Evolutionary conservation across 1,284 basidiomycete species (phyloP), one percentile per base, ranked within the genome.

Genomic region (Cryptococcus sp.): DNA sequence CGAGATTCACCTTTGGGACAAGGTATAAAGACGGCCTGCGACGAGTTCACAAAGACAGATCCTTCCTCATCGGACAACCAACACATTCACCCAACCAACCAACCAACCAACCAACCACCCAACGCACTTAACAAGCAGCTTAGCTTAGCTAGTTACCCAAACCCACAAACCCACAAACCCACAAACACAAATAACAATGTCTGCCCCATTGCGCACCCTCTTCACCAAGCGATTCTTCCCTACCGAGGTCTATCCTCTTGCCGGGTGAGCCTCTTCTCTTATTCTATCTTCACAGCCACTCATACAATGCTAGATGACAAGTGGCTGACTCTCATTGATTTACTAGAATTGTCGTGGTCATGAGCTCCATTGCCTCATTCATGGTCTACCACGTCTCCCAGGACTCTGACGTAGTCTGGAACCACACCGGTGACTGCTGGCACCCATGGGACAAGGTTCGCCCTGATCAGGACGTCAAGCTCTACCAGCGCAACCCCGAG

Each of bases 351-450:
- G 41, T 44, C 41, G 41, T 44, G 8, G 22, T 44, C n/a, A 19
- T 22, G 22, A 22, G n/a, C 41, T 19, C n/a, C 41, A 44, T 22
- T 15, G 41, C 41, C 41, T 44, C 41, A 22, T 44, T 44, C 41
- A 44, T 44, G 41, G 22, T 44, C 41, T 44, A 44, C 41, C 41
- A 44, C 41, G 41, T 66, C 53, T 55, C 62, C 39, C 67, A 72
- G 62, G 70, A 69, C 53, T 54, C 65, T 39, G 72, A 74, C 63
- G 72, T 74, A 56, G 68, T 70, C 52, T 74, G 72, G 72, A 63
- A 74, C 69, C 41, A 22, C 22, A 63, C 70, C 50, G 47, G 60
- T 40, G 66, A 68, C 55, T 68, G 72, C 67, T 71, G 68, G 71
- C 61, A 54, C 52, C 72, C 72, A 37, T 74, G 72, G 72, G 69